Base-by-base conservation (phyloP, 177 flowering plant genomes). In the Vitis hybrid region DNA sequence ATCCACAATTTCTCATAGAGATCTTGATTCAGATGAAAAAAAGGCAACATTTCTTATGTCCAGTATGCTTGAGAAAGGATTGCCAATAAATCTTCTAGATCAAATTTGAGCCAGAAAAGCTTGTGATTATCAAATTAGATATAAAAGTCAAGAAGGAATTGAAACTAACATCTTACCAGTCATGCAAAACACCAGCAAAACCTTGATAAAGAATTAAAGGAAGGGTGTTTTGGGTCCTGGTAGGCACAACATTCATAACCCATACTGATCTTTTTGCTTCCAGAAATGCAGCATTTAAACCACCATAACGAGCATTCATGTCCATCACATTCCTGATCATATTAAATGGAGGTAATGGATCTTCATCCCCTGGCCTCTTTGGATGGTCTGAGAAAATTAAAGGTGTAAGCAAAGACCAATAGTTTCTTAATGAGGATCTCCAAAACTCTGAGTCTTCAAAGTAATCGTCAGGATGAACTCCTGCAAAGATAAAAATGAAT, bases 341-440 rank as follows among this genome's bases (percentile, higher is more conserved):
- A 83, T 92, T 94, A 76, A 77, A 94, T 51, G 99, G 99, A 78
- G 99, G 99, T 65, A 89, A 74, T 60, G 97, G 99, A 64, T 94
- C 99, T 81, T 94, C 99, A 85, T 94, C 99, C 6, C 97, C 99
- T 1, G 97, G 97, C 81, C 99, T 87, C 85, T 94, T 94, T 58
- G 99, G 99, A 82, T 92, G 99, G 81, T 94, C 99, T 51, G 99
- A 94, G 75, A 91, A 94, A 73, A 94, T 94, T 76, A 94, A 81
- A 40, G 99, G 97, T 9, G 99, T 89, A 63, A 94, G 90, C 83
- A 94, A 81, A 24, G 99, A 91, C 99, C 97, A 94, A 79, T 91
- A 94, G 74, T 91, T 89, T 77, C 75, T 87, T 57, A 91, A 65
- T 67, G 94, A 84, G 52, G 88, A 85, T 76, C 81, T 84, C 94